phyloP scores from a whole-genome alignment of 23 red algal genomes.

The Gracilaria caudata region DNA sequence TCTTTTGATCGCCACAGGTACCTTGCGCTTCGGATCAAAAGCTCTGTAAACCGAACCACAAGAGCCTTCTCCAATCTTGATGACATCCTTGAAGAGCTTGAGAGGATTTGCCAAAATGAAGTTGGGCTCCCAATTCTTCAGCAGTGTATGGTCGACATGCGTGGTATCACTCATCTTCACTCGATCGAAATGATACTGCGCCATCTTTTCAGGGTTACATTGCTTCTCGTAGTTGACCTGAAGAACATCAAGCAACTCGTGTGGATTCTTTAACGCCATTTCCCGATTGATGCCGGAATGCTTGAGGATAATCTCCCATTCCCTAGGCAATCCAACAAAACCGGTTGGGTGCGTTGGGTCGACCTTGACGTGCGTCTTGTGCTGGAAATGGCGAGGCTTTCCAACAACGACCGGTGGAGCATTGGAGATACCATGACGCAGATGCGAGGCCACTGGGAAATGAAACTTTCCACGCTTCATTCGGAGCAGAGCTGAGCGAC shows the following conservation, averaged over 20 bases:
- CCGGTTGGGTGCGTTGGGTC: conserved; percentile 70
- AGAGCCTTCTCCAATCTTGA: conserved; percentile 91
- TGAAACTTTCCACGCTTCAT: conserved; percentile 39
- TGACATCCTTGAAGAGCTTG: conserved; percentile 71
- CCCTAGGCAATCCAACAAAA: conserved; percentile 86
- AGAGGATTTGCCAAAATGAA: conserved; percentile 81
- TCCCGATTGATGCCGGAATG: conserved; percentile 82
- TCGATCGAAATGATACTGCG: conserved; percentile 46
- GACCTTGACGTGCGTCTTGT: conserved; percentile 88
- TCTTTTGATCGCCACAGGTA: conserved; percentile 81
- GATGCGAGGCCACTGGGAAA: conserved; percentile 13
- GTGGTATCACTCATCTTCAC: conserved; percentile 58
- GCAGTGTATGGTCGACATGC: conserved; percentile 32
- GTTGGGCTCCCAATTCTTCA: conserved; percentile 69
- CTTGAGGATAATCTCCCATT: conserved; percentile 89
- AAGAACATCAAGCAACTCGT: conserved; percentile 85
- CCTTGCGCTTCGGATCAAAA: conserved; percentile 44
- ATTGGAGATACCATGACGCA: conserved; percentile 20
- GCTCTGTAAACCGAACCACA: conserved; percentile 87
- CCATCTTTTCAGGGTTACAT: conserved; percentile 40
- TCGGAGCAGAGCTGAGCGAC: conserved; percentile 38
- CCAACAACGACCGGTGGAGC: conserved; percentile 63
- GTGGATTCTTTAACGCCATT: conserved; percentile 76
- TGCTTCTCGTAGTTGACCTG: conserved; percentile 77
- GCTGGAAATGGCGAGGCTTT: conserved; percentile 70